Base-by-base conservation (phyloP, 768 basidiomycete species). In the Suillus lakei region DNA sequence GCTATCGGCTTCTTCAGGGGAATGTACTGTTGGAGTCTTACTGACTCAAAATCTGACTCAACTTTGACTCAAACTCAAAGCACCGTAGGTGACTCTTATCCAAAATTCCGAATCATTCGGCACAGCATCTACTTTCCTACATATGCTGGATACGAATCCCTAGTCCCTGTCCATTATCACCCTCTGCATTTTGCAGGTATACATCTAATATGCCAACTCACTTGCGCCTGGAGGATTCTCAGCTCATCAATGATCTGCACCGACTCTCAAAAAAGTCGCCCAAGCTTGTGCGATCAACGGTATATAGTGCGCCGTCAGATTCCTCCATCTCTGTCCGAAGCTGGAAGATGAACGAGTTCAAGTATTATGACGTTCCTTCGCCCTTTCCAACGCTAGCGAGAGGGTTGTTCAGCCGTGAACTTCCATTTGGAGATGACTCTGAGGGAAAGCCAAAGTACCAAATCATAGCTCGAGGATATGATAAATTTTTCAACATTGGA, bases 301-400 rank as follows among this genome's bases (percentile, higher is more conserved):
- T 76, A 2, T 90, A 92, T 71, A 50, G 75, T 1, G 88, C 85
- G 0, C 88, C 91, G 0, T 85, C 85, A 1, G 85, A 86, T 64
- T 82, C 86, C 1, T 68, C 75, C 4, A 81, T 89, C 70, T 72
- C 75, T 4, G 79, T 99, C 32, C 84, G 87, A 4, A 94, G 92
- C 79, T 99, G 97, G 97, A 98, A 95, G 82, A 96, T 98, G 95
- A 92, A 94, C 77, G 97, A 99, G 77, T 94, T 89, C 83, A 95
- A 95, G 74, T 98, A 98, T 79, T 92, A 93, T 66, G 88, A 92
- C 60, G 83, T 94, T 2, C 95, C 95, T 0, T 92, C 90, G 13
- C 94, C 95, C 0, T 98, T 98, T 72, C 97, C 97, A 3, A 98
- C 96, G 0, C 86, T 98, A 21, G 97, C 96, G 0, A 81, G 97